A percentile compares a stretch with the other conserved stretches of the same genome.
phyloP scores from a whole-genome alignment of 441 rosid genomes.

The Euphorbia schlechtendalii region DNA sequence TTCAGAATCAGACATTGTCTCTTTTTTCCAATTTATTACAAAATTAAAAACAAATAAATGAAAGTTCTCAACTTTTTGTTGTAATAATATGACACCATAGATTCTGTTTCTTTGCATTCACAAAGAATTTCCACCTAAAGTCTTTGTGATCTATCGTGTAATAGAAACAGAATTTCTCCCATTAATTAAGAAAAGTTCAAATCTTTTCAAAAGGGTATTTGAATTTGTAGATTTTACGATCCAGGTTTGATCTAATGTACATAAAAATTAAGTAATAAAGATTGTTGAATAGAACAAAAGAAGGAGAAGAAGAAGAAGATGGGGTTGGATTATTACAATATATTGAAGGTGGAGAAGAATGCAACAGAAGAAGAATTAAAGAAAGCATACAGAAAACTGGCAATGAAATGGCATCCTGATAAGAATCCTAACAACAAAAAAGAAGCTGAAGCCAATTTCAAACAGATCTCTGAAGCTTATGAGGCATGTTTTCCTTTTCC shows the following conservation, averaged over 20 bases:
- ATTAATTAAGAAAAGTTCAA: not conserved
- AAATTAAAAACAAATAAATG: not conserved
- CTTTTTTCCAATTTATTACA: not conserved
- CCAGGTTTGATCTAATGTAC: constrained; percentile 10
- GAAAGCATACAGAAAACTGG: constrained; percentile 73
- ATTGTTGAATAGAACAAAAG: not conserved
- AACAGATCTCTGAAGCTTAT: constrained; percentile 92
- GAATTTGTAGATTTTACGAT: constrained; percentile 11
- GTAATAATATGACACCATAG: not conserved
- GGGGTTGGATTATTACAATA: constrained; percentile 81
- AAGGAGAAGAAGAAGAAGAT: too few relatives aligned
- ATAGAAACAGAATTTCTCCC: not conserved
- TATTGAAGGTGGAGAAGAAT: constrained; percentile 61
- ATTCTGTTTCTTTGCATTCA: constrained; percentile 6
- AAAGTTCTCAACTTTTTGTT: not conserved
- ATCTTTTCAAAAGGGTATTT: too few relatives aligned
- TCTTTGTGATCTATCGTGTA: not conserved
- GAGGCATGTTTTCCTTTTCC: constrained; percentile 38
- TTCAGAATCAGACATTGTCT: constrained; percentile 1
- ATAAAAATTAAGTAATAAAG: not conserved
- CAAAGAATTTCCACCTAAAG: not conserved
- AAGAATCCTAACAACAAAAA: constrained; percentile 23
- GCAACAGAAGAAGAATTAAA: constrained; percentile 88
- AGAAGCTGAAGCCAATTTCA: constrained; percentile 90
- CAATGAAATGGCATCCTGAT: too few relatives aligned